phyloP scores from a whole-genome alignment of 164 flowering plant genomes.

The Hamamelis virginiana region DNA sequence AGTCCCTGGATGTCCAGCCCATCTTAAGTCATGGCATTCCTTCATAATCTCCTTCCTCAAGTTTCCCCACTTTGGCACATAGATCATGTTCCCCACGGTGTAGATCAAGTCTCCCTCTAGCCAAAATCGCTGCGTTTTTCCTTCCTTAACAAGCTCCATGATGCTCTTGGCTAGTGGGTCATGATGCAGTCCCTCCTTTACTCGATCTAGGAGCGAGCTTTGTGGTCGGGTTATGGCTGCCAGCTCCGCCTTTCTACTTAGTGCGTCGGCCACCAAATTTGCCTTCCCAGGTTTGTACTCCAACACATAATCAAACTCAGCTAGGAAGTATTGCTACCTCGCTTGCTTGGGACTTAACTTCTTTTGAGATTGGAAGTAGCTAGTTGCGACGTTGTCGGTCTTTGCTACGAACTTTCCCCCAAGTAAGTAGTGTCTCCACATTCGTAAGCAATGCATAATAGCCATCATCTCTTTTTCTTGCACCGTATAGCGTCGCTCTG shows the following conservation, averaged over 20 bases:
- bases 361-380: neutral
- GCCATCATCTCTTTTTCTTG: neutral
- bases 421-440: neutral
- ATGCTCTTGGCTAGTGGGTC: no score
- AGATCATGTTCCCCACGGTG: no score
- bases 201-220: no score
- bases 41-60: neutral
- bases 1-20: neutral
- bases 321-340: neutral
- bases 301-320: neutral
- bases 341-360: neutral
- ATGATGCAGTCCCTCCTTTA: no score
- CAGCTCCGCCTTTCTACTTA: no score
- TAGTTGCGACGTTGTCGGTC: slow-evolving; percentile 2
- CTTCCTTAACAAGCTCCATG: no score
- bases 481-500: neutral
- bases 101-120: neutral
- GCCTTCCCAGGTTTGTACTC: neutral
- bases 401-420: neutral
- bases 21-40: slow-evolving; percentile 2
- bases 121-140: neutral
- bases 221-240: no score
- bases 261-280: neutral
- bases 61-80: neutral
- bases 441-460: neutral